These are phyloP conservation scores for Wickerhamiella spandovensis DNA, from an alignment of 805 yeast genomes.

Conservation along the genomic window DNA sequence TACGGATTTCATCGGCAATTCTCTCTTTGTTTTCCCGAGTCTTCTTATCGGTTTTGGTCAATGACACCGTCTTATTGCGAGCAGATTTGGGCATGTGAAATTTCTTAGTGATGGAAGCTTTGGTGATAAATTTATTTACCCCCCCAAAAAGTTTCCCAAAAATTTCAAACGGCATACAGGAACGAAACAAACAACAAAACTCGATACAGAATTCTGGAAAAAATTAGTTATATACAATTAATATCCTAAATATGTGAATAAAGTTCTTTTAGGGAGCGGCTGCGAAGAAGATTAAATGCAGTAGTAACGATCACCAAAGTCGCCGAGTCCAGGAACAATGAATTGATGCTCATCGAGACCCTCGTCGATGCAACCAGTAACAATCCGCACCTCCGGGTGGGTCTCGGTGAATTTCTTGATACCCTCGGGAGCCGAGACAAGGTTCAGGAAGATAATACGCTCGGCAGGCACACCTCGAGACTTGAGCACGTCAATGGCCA, in stretches of 20 bases:
- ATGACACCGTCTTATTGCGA: slow-evolving; percentile 89
- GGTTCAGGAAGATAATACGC: slow-evolving; percentile 77
- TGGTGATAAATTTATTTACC: not conserved
- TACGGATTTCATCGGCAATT: slow-evolving; percentile 81
- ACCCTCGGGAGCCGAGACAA: slow-evolving; percentile 93
- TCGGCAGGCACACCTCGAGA: slow-evolving; percentile 79
- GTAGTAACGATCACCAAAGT: slow-evolving; percentile 95
- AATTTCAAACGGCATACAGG: too few species aligned
- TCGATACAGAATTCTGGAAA: not conserved
- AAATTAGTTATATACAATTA: too few species aligned
- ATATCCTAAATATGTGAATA: too few species aligned
- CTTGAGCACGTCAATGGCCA: slow-evolving; percentile 88
- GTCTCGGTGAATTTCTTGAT: slow-evolving; percentile 59
- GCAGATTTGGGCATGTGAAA: slow-evolving; percentile 81
- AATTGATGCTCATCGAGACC: slow-evolving; percentile 73
- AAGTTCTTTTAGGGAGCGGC: too few species aligned
- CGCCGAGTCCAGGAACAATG: slow-evolving; percentile 92
- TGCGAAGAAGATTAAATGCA: slow-evolving; percentile 40
- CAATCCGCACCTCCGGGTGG: slow-evolving; percentile 75
- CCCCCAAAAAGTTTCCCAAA: too few species aligned
- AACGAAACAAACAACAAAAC: not conserved
- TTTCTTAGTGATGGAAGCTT: not conserved
- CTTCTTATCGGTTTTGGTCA: slow-evolving; percentile 93
- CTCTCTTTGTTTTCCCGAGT: slow-evolving; percentile 86
- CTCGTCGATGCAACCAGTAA: slow-evolving; percentile 88